Percentiles rank a stretch among this genome's conserved stretches.
Evolutionary conservation across 768 basidiomycete genomes (phyloP).

Genomic region (Roridomyces roridus): DNA sequence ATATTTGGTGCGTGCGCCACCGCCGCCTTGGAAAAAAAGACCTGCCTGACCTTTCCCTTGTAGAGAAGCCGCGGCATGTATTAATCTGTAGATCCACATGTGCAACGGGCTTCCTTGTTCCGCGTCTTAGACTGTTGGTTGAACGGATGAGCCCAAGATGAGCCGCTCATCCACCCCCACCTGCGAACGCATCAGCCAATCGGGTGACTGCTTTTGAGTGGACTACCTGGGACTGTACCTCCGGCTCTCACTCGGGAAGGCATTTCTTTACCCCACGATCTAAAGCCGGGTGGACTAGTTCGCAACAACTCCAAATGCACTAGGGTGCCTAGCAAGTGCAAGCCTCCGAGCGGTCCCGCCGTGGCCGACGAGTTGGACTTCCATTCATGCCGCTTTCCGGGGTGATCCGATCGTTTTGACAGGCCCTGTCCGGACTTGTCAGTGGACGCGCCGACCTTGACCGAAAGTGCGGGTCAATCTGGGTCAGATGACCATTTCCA

Average conservation of each 20-base stretch:
- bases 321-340: too few species aligned
- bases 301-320: too few species aligned
- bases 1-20: slow-evolving; percentile 12
- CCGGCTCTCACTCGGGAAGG: background rate
- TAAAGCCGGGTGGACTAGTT: too few species aligned
- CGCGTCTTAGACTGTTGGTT: background rate
- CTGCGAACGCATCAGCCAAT: slow-evolving; percentile 6
- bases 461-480: background rate
- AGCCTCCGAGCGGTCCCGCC: too few species aligned
- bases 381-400: too few species aligned
- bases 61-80: too few species aligned
- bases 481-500: slow-evolving; percentile 8
- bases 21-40: background rate
- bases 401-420: too few species aligned
- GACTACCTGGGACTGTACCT: background rate
- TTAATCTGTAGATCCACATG: background rate
- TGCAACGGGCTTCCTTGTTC: background rate
- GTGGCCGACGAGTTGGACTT: too few species aligned
- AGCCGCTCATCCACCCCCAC: background rate
- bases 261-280: background rate
- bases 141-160: background rate
- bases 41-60: background rate
- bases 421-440: too few species aligned
- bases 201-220: background rate
- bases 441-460: too few species aligned